A percentile compares a stretch with the other conserved stretches of the same genome.
Evolutionary conservation across 139 green algal genomes (phyloP).

Genomic region (Yamagishiella unicocca): DNA sequence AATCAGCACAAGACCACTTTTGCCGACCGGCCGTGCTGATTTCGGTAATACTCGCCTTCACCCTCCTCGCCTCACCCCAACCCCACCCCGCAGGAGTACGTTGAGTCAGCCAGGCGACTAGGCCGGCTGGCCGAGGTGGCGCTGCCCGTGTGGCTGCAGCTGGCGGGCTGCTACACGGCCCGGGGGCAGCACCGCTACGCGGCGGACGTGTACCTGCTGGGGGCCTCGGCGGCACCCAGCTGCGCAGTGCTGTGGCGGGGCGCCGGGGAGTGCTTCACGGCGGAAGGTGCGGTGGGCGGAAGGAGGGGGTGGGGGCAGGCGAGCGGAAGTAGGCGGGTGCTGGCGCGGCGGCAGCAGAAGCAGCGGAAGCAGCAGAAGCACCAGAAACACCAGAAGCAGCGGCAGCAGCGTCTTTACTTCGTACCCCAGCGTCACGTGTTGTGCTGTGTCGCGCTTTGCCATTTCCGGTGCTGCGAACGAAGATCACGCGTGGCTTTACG

Average conservation of each 20-base stretch:
- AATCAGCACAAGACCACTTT: no score
- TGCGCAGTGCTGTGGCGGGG: conserved; percentile 37
- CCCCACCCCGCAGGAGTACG: conserved; percentile 13
- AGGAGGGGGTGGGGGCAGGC: not conserved
- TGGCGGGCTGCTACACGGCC: conserved; percentile 21
- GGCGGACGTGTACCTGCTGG: conserved; percentile 35
- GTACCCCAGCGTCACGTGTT: no score
- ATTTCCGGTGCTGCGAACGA: no score
- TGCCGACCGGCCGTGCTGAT: no score
- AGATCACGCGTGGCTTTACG: no score
- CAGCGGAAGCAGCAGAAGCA: no score
- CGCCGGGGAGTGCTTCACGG: conserved; percentile 2
- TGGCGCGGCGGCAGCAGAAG: no score
- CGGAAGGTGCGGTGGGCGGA: not conserved
- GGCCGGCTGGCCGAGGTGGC: not conserved
- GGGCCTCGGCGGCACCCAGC: not conserved
- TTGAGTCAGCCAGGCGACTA: not conserved
- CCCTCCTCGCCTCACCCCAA: not conserved
- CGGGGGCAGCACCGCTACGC: conserved; percentile 22
- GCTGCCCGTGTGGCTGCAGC: conserved; percentile 33
- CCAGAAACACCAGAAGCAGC: no score
- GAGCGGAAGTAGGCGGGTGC: no score
- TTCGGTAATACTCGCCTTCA: not conserved
- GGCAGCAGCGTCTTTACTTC: no score
- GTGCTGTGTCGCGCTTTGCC: no score